Evolutionary conservation across 495 filamentous ascomycete genomes (phyloP), one percentile per base, ranked within the genome.

Genomic region (Halenospora varia): DNA sequence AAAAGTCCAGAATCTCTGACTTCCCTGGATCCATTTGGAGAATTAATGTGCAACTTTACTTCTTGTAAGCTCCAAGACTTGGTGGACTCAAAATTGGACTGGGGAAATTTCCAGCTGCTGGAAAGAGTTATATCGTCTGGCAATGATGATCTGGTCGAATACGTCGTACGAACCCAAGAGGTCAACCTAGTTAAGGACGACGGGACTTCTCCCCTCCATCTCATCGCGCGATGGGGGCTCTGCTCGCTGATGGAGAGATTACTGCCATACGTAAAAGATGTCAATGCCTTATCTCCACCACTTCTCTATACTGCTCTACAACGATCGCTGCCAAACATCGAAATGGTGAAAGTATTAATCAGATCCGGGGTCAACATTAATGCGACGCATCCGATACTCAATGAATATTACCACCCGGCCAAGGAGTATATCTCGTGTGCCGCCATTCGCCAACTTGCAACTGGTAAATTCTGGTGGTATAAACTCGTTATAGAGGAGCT

Each of bases 401-500:
- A 35, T 4, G 13, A 13, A 35, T 35, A 6, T 35, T 4, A 35
- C 13, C 29, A 35, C 29, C 29, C 29, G 4, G 4, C 29, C 29
- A 35, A 35, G 29, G 13, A 35, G 29, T 35, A 6, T 35, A 35
- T n/a, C 29, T 4, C 4, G 13, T 35, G 6, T 6, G 66, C 59
- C 23, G 57, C 68, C n/a, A 62, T 76, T 2, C 73, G 74, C 55
- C 42, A 54, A 15, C 56, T 77, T 15, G 73, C 68, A 8, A 57
- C 53, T 23, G 73, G 73, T 1, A 59, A 57, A 9, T 64, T 73
- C 22, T 78, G 76, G 76, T 79, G 76, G 76, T 66, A 76, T 11
- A 57, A 66, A 22, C 50, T 62, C 24, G 75, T 74, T 23, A 67
- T 79, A 10, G 66, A 61, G 4, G 75, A 75, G 44, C 60, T 78